Percentiles rank a stretch among this genome's conserved stretches.
Evolutionary conservation across 1,284 basidiomycete genomes (phyloP).

Genomic region (Meira miltonrushii): DNA sequence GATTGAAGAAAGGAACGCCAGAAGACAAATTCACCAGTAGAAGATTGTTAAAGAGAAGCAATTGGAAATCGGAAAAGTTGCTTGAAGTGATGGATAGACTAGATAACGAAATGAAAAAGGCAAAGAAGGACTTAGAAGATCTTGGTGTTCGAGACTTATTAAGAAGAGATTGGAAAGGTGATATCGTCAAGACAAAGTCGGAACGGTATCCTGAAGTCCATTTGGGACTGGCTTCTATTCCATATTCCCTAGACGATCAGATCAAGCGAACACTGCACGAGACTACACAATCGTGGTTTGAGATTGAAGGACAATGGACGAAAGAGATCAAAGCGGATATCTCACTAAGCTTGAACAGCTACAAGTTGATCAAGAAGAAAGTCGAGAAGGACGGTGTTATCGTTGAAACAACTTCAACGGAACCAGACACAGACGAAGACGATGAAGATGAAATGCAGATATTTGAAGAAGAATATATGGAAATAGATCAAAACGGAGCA

Average conservation of each 20-base stretch:
- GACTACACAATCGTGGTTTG: slow-evolving; percentile 45
- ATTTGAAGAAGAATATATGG: slow-evolving; percentile 4
- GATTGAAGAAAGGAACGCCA: slow-evolving; percentile 25
- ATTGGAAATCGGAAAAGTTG: slow-evolving; percentile 27
- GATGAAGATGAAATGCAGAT: not conserved
- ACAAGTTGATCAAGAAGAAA: slow-evolving; percentile 17
- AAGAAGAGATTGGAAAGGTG: slow-evolving; percentile 53
- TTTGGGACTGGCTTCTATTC: slow-evolving; percentile 51
- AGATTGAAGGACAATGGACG: slow-evolving; percentile 34
- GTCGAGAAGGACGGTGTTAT: not conserved
- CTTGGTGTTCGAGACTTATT: slow-evolving; percentile 48
- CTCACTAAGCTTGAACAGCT: slow-evolving; percentile 32
- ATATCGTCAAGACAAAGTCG: slow-evolving; percentile 33
- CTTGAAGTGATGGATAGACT: slow-evolving; percentile 40
- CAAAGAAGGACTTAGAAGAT: slow-evolving; percentile 45
- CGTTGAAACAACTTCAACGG: not conserved
- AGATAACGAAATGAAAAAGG: slow-evolving; percentile 36
- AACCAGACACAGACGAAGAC: not conserved
- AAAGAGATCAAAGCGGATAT: slow-evolving; percentile 38
- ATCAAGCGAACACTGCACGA: slow-evolving; percentile 38
- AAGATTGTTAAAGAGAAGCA: slow-evolving; percentile 24
- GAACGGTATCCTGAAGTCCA: slow-evolving; percentile 37
- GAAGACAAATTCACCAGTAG: slow-evolving; percentile 19
- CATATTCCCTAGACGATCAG: slow-evolving; percentile 49
- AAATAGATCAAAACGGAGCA: slow-evolving; percentile 3